Percentiles rank a stretch among this genome's conserved stretches.
These are phyloP conservation scores for Physaria fendleri DNA, from an alignment of 345 rosid species.

Conservation along the genomic window DNA sequence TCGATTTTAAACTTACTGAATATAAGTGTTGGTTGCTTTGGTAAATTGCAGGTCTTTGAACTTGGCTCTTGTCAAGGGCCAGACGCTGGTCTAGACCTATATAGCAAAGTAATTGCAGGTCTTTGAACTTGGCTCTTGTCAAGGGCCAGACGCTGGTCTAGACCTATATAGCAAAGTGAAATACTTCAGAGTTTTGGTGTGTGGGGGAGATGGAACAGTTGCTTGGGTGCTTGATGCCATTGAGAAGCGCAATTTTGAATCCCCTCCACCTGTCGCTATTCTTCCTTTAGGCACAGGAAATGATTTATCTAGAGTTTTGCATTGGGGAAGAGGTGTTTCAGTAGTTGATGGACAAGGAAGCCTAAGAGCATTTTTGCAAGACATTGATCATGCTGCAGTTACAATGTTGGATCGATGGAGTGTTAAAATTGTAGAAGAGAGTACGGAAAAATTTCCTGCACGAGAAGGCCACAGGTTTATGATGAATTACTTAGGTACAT, in stretches of 20 bases:
- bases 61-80: conserved; percentile 71
- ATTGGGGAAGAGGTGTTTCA: conserved; percentile 81
- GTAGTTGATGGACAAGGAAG: conserved; percentile 61
- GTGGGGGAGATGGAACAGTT: conserved; percentile 92
- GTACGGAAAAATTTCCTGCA: conserved; percentile 23
- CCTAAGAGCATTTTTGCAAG: conserved; percentile 55
- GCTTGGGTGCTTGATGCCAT: conserved; percentile 77
- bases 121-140: conserved; percentile 62
- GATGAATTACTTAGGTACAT: conserved; percentile 78
- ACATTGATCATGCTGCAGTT: conserved; percentile 70
- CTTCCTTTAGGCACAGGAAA: conserved; percentile 90
- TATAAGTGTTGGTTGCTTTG: background rate
- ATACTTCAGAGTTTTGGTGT: conserved; percentile 66
- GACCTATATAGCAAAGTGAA: conserved; percentile 54
- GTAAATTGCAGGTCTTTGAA: conserved; percentile 53
- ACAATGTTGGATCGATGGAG: conserved; percentile 87
- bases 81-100: conserved; percentile 64
- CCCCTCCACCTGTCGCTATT: conserved; percentile 81
- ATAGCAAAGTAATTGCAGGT: conserved; percentile 56
- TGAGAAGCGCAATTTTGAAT: conserved; percentile 61
- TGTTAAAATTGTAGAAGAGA: conserved; percentile 51
- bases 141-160: conserved; percentile 73
- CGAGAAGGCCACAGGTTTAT: conserved; percentile 54
- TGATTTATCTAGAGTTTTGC: conserved; percentile 71
- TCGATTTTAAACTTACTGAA: background rate